Percentiles rank a stretch among this genome's conserved stretches.
Conservation (phyloP, 1,284 basidiomycete genomes). For the Cryptococcus hybrid region DNA sequence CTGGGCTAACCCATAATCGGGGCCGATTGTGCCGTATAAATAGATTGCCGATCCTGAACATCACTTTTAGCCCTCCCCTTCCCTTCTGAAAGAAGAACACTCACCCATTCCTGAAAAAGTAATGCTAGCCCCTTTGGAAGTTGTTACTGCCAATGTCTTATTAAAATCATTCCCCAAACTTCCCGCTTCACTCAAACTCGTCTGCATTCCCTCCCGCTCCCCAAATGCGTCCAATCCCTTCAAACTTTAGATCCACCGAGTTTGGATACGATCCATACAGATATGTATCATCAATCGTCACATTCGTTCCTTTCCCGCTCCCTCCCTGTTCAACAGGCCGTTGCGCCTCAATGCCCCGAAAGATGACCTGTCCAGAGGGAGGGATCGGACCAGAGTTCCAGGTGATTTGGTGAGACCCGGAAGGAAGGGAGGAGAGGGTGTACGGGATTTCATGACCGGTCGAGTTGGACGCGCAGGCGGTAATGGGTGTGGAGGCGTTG, state of each 20-base stretch:
- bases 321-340: slow-evolving; percentile 11
- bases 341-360: slow-evolving; percentile 31
- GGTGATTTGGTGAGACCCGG: slow-evolving; percentile 23
- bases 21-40: slow-evolving; percentile 32
- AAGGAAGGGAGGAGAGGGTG: slow-evolving; percentile 25
- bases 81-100: neutral
- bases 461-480: slow-evolving; percentile 21
- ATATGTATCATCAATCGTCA: slow-evolving; percentile 30
- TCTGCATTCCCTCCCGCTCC: neutral
- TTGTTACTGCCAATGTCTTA: slow-evolving; percentile 20
- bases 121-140: slow-evolving; percentile 12
- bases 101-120: slow-evolving; percentile 26
- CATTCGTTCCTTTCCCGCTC: slow-evolving; percentile 13
- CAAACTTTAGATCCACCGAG: slow-evolving; percentile 12
- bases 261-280: neutral
- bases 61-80: neutral
- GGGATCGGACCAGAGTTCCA: slow-evolving; percentile 20
- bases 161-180: slow-evolving; percentile 17
- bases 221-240: slow-evolving; percentile 25
- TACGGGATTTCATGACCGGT: slow-evolving; percentile 18
- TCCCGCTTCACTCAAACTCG: slow-evolving; percentile 10
- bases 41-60: slow-evolving; percentile 29
- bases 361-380: slow-evolving; percentile 22
- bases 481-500: slow-evolving; percentile 25
- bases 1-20: slow-evolving; percentile 30